Evolutionary conservation across 148 eudicot species (phyloP).

Genomic region (Amaranthus cruentus): DNA sequence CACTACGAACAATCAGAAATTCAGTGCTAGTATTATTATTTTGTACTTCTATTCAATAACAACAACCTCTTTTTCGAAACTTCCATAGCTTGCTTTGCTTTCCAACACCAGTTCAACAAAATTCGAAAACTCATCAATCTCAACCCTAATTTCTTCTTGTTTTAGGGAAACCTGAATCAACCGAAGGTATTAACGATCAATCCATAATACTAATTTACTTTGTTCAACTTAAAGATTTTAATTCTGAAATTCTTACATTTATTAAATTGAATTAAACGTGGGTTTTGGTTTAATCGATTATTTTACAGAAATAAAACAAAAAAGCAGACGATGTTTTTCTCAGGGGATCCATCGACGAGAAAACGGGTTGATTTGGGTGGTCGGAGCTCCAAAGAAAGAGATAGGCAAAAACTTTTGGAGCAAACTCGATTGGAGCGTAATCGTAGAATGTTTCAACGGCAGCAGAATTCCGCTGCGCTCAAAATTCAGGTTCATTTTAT

Average conservation of each 20-base stretch:
- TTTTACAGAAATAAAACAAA: neutral
- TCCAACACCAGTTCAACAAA: neutral
- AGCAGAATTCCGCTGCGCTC: conserved; percentile 74
- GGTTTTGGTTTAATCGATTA: conserved; percentile 3
- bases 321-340: conserved; percentile 55
- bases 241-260: neutral
- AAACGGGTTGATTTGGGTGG: conserved; percentile 98
- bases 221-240: neutral
- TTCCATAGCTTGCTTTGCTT: neutral
- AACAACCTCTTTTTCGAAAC: too few relatives aligned
- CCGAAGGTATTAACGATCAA: too few relatives aligned
- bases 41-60: too few relatives aligned
- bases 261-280: neutral
- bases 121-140: neutral
- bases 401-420: conserved; percentile 84
- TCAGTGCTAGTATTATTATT: too few relatives aligned
- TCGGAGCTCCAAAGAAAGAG: conserved; percentile 87
- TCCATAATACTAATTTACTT: neutral
- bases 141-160: neutral
- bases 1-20: too few relatives aligned
- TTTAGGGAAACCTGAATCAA: neutral
- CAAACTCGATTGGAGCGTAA: conserved; percentile 77
- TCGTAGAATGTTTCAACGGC: conserved; percentile 52
- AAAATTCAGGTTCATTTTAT: conserved; percentile 62
- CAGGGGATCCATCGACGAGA: conserved; percentile 76